A percentile compares a stretch with the other conserved stretches of the same genome.
Evolutionary conservation across 305 asterid species (phyloP).

Genomic region (Solanum hybrid): DNA sequence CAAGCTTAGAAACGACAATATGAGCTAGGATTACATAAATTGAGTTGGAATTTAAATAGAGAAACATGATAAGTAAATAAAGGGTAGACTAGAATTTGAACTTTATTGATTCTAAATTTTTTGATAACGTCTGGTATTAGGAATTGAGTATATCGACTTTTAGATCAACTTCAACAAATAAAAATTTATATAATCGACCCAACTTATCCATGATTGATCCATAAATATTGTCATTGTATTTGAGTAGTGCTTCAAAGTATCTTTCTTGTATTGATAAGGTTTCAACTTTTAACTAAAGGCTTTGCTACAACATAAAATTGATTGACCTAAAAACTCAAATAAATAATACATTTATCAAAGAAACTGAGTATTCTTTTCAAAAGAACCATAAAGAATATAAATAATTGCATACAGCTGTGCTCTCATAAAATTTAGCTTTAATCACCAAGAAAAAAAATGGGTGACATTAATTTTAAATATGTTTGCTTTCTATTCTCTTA

Average conservation of each 20-base stretch:
- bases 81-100: accelerated
- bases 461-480: background rate
- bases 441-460: background rate
- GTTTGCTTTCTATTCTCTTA: background rate
- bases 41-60: background rate
- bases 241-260: background rate
- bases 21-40: background rate
- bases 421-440: background rate
- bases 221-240: background rate
- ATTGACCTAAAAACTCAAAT: background rate
- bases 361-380: background rate
- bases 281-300: background rate
- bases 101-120: background rate
- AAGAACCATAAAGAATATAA: background rate
- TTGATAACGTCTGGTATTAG: too few species aligned
- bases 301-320: background rate
- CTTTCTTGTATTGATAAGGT: background rate
- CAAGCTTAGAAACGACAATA: too few species aligned
- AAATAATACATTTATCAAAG: background rate
- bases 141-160: background rate
- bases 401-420: conserved; percentile 3
- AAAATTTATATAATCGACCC: background rate
- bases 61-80: accelerated
- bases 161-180: accelerated
- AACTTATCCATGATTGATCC: background rate